Percentiles rank a stretch among this genome's conserved stretches.
Evolutionary conservation across 441 rosid species (phyloP).

Genomic region (Dalechampia spathulata): DNA sequence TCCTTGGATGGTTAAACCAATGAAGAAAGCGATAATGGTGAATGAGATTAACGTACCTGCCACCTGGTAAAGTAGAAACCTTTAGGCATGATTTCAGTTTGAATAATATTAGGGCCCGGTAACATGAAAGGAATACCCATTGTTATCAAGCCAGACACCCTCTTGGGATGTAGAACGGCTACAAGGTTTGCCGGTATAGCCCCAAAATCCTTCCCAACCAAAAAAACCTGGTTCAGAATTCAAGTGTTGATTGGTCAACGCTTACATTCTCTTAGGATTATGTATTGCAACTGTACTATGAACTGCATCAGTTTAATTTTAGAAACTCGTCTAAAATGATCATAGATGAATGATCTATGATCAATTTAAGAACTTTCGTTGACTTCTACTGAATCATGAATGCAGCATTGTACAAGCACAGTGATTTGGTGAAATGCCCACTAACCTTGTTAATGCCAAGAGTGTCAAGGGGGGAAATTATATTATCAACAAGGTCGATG

Average conservation of each 20-base stretch:
- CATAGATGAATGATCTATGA: no score
- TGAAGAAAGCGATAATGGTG: no score
- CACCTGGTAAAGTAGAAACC: conserved; percentile 31
- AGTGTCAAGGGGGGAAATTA: conserved; percentile 17
- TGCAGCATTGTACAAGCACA: no score
- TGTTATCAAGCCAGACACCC: conserved; percentile 15
- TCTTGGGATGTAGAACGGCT: conserved; percentile 10
- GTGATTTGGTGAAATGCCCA: neutral
- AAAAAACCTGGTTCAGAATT: conserved; percentile 19
- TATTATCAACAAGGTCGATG: conserved; percentile 18
- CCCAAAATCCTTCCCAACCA: conserved; percentile 23
- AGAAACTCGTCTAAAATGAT: no score
- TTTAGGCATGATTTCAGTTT: conserved; percentile 19
- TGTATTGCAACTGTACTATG: neutral
- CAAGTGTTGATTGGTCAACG: no score
- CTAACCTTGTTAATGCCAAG: conserved; percentile 20
- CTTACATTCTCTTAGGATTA: no score
- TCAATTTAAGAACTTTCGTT: no score
- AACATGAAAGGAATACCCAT: conserved; percentile 23
- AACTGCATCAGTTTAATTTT: neutral
- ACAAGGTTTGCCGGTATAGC: conserved; percentile 5
- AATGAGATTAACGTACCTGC: conserved; percentile 18
- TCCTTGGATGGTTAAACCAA: neutral
- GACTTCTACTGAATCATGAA: no score
- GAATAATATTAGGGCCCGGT: conserved; percentile 10